phyloP scores from a whole-genome alignment of 2,329 filamentous ascomycete genomes.

The Metarhizium guizhouense region DNA sequence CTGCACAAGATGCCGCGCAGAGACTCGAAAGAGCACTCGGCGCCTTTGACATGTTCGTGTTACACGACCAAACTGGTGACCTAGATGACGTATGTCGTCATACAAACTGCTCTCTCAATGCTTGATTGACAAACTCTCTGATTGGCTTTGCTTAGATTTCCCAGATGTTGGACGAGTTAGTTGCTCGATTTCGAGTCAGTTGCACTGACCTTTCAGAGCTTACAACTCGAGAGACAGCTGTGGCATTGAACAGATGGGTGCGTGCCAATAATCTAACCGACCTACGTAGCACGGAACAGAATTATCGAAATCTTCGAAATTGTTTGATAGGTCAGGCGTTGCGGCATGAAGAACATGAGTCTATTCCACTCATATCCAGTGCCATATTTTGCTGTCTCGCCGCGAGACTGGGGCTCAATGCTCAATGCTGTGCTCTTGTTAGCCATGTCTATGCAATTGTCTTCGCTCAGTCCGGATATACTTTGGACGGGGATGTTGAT shows the following conservation, averaged over 20 bases:
- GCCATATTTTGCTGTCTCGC: slow-evolving; percentile 81
- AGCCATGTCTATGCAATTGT: slow-evolving; percentile 84
- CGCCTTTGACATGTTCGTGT: slow-evolving; percentile 83
- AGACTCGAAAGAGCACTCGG: slow-evolving; percentile 65
- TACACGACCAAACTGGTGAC: slow-evolving; percentile 64
- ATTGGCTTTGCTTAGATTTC: slow-evolving; percentile 38
- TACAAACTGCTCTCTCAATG: neutral
- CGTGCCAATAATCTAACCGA: slow-evolving; percentile 60
- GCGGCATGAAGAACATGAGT: slow-evolving; percentile 62
- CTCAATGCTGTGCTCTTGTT: slow-evolving; percentile 72
- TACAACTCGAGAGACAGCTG: slow-evolving; percentile 58
- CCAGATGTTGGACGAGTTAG: slow-evolving; percentile 55
- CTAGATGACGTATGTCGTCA: slow-evolving; percentile 52
- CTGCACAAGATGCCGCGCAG: slow-evolving; percentile 27
- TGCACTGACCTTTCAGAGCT: slow-evolving; percentile 44
- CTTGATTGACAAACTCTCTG: neutral
- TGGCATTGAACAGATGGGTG: slow-evolving; percentile 61
- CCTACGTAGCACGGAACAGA: slow-evolving; percentile 50
- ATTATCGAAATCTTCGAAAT: slow-evolving; percentile 76
- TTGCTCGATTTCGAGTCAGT: slow-evolving; percentile 42
- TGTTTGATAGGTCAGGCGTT: slow-evolving; percentile 81
- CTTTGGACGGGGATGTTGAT: slow-evolving; percentile 44
- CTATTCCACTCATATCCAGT: slow-evolving; percentile 76
- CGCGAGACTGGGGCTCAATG: slow-evolving; percentile 62
- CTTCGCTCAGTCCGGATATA: slow-evolving; percentile 47